Evolutionary conservation across 345 rosid species (phyloP), one percentile per base, ranked within the genome.

Genomic region (Brassica nigra): DNA sequence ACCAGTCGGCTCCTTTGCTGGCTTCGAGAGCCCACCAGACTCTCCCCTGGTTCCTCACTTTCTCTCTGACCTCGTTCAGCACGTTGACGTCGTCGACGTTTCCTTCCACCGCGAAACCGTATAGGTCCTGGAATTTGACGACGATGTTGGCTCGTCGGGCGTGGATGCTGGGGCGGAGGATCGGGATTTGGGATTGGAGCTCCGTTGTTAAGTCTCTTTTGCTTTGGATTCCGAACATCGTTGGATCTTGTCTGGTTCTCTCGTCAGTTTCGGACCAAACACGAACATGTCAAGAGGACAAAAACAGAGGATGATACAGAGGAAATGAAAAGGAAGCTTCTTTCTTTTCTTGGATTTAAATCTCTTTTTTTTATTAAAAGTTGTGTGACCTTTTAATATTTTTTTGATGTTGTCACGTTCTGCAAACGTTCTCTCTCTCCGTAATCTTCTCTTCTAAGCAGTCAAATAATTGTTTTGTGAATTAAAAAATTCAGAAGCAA

Each of bases 21-120:
- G 99, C 98, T 85, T 96, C 99, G 6, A 96, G 76, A 11, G 90
- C 90, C 98, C 98, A 96, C 99, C 99, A 96, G 33, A 96, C 97
- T 11, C 95, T 83, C 52, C 97, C 98, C 76, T 95, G 99, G 59
- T 88, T 86, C 85, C 98, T 88, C 31, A 95, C 99, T 85, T 91
- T 95, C 89, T 95, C 99, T 33, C 99, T 88, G 0, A 95, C 97
- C 86, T 95, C 99, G 61, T 95, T 96, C 83, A 96, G 68, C 5
- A 96, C 82, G 68, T 96, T 96, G 1, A 93, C 99, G 80, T 96
- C 98, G 83, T 96, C 99, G 69, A 96, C 99, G 84, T 96, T 96
- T 76, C 99, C 97, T 81, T 96, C 98, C 1, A 96, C 99, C 8
- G 91, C 88, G 83, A 96, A 96, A 2, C 98, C 98, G 74, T 96